These are phyloP conservation scores for Volvox reticuliferus DNA, from an alignment of 139 green algal genomes.

Conservation along the genomic window DNA sequence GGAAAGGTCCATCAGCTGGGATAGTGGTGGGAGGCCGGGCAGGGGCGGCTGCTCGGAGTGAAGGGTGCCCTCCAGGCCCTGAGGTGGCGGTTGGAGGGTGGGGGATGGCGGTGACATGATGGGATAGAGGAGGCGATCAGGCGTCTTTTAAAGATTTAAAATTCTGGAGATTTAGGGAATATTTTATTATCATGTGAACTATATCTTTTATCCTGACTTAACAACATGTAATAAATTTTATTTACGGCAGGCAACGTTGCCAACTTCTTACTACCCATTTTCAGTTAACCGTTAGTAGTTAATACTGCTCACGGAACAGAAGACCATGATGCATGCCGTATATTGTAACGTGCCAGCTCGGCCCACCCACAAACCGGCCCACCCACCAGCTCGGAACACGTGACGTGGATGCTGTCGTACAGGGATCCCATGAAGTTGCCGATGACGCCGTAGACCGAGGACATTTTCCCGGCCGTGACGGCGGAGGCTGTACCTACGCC, in stretches of 20 bases:
- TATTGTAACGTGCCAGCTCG: no score
- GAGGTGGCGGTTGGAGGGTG: not conserved
- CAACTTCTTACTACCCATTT: no score
- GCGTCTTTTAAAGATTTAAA: no score
- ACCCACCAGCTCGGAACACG: slow-evolving; percentile 52
- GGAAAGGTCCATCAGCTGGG: slow-evolving; percentile 46
- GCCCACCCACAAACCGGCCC: no score
- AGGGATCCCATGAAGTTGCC: slow-evolving; percentile 38
- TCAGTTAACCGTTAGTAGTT: no score
- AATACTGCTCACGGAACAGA: no score
- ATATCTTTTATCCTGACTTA: no score
- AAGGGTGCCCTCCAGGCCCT: slow-evolving; percentile 63
- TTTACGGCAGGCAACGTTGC: no score
- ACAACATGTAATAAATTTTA: no score
- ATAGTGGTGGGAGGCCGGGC: slow-evolving; percentile 1
- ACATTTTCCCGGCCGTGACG: not conserved
- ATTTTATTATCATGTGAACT: no score
- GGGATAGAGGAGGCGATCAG: not conserved
- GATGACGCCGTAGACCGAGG: slow-evolving; percentile 12
- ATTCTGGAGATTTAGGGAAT: no score
- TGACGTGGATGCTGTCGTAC: slow-evolving; percentile 17
- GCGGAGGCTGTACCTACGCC: not conserved
- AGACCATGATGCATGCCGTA: no score
- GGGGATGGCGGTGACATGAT: not conserved
- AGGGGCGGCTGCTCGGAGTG: slow-evolving; percentile 32